Evolutionary conservation across 73 alveolate genomes (phyloP).

Genomic region (Loxodes magnus): DNA sequence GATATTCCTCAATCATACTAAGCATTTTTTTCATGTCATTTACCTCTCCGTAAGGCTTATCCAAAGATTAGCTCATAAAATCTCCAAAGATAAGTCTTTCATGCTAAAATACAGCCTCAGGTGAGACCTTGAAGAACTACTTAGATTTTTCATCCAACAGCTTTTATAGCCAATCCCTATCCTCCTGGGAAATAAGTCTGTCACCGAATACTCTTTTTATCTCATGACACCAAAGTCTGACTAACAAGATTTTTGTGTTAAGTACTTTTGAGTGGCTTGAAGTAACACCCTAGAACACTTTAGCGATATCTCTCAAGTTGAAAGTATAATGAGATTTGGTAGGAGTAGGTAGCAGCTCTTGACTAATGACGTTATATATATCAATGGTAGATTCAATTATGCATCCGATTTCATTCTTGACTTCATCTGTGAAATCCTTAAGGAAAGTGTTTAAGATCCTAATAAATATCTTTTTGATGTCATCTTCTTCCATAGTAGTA

Average conservation of each 20-base stretch:
- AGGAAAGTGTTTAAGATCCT: constrained; percentile 42
- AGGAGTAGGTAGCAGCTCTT: constrained; percentile 98
- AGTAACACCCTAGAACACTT: constrained; percentile 38
- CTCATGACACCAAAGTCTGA: constrained; percentile 98
- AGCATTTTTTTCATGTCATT: constrained; percentile 25
- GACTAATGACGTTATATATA: constrained; percentile 82
- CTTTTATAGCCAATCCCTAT: constrained; percentile 72
- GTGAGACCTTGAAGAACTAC: constrained; percentile 35
- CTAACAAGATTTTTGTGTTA: constrained; percentile 47
- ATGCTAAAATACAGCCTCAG: constrained; percentile 64
- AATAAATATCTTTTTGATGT: constrained; percentile 45
- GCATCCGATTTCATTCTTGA: constrained; percentile 21
- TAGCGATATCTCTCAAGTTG: constrained; percentile 95
- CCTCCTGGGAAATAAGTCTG: constrained; percentile 92
- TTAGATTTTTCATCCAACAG: constrained; percentile 50
- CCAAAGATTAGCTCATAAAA: constrained; percentile 30
- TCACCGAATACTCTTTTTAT: constrained; percentile 98
- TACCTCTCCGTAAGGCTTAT: constrained; percentile 42
- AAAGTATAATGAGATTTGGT: constrained; percentile 98
- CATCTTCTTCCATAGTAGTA: constrained; percentile 17
- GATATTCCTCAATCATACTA: constrained; percentile 55
- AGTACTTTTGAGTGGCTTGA: constrained; percentile 17
- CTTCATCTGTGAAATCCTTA: constrained; percentile 46
- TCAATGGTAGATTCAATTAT: constrained; percentile 56
- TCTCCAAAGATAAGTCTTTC: constrained; percentile 98